phyloP scores from a whole-genome alignment of 176 grass and related monocot species.

The Avena sativa region DNA sequence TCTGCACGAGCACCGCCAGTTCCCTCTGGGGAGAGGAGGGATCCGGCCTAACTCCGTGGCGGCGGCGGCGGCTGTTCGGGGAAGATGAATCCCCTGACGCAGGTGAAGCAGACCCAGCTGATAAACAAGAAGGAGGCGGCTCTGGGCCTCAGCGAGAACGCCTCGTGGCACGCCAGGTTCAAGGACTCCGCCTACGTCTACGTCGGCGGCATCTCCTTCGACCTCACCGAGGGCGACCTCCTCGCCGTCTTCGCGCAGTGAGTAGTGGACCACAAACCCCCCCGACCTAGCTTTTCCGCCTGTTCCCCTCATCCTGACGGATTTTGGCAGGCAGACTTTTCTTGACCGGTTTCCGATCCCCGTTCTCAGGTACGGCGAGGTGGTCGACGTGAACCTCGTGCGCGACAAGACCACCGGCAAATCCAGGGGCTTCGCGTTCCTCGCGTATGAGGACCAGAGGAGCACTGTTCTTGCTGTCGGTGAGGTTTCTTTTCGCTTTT shows the following conservation, averaged over 20 bases:
- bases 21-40: neutral
- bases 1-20: slow-evolving; percentile 14
- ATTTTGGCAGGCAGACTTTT: neutral
- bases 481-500: slow-evolving; percentile 16
- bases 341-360: slow-evolving; percentile 15
- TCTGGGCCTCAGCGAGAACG: slow-evolving; percentile 76
- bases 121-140: slow-evolving; percentile 87
- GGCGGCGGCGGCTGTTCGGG: neutral
- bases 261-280: neutral
- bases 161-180: slow-evolving; percentile 92
- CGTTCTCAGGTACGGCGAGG: slow-evolving; percentile 76
- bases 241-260: slow-evolving; percentile 85
- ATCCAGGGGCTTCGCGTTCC: slow-evolving; percentile 84
- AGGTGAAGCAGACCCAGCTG: slow-evolving; percentile 88
- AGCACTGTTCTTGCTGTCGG: slow-evolving; percentile 90
- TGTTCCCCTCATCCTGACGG: neutral
- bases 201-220: slow-evolving; percentile 87
- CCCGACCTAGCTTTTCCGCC: neutral
- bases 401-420: slow-evolving; percentile 90
- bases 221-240: slow-evolving; percentile 94
- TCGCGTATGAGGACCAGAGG: slow-evolving; percentile 95
- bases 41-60: neutral
- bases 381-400: slow-evolving; percentile 95
- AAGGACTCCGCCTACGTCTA: slow-evolving; percentile 93
- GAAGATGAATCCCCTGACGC: slow-evolving; percentile 86